Evolutionary conservation across 208 protist species (phyloP).

Genomic region (Acanthamoeba royreba): DNA sequence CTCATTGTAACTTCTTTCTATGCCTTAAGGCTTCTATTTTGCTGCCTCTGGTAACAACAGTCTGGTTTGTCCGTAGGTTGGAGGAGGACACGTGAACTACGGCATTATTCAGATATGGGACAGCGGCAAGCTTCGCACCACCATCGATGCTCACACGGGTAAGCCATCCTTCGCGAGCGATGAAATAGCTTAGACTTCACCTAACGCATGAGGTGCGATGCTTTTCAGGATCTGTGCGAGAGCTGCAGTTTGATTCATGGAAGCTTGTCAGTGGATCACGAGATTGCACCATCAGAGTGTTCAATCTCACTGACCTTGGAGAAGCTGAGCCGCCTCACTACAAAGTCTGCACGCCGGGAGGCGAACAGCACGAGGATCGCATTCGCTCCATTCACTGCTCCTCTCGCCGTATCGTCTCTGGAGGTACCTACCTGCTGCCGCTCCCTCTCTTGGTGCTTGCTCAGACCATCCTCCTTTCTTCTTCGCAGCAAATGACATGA

Average conservation of each 20-base stretch:
- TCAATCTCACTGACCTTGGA: background rate
- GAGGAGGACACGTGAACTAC: background rate
- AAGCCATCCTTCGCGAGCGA: background rate
- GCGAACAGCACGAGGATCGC: background rate
- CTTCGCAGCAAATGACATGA: background rate
- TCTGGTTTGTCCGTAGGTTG: background rate
- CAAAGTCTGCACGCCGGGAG: background rate
- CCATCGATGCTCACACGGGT: background rate
- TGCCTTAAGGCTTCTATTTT: too few relatives aligned
- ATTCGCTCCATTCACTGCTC: constrained; percentile 29
- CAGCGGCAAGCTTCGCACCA: background rate
- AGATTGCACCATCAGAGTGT: constrained; percentile 36
- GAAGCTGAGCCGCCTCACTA: background rate
- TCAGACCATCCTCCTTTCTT: background rate
- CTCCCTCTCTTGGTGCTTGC: background rate
- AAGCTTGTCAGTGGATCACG: constrained; percentile 12
- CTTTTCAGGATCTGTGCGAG: background rate
- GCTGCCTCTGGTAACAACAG: background rate
- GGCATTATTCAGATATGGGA: background rate
- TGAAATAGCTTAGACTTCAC: background rate
- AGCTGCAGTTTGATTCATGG: background rate
- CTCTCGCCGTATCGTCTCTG: background rate
- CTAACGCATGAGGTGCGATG: background rate
- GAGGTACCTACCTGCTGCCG: background rate
- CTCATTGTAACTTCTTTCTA: background rate